Evolutionary conservation across 345 rosid genomes (phyloP).

Genomic region (Euclidium syriacum): DNA sequence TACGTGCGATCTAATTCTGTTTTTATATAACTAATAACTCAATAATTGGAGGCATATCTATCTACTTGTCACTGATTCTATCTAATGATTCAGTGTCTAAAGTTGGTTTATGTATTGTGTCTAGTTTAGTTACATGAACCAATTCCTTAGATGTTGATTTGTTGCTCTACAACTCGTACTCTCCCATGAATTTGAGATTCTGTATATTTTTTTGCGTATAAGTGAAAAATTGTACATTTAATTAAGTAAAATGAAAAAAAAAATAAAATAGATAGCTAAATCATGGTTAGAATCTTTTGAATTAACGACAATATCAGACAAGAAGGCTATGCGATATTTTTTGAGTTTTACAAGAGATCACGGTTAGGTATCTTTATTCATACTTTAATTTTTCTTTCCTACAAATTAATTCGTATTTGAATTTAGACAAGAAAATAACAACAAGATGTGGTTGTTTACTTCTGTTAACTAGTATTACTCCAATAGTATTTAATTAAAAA

Average conservation of each 20-base stretch:
- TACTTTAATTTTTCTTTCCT: not conserved
- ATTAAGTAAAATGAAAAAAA: not conserved
- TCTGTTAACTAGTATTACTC: not conserved
- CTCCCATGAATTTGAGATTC: not conserved
- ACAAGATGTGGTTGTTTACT: constrained; percentile 8
- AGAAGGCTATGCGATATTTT: constrained; percentile 2
- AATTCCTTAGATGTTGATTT: not conserved
- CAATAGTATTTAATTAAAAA: not conserved
- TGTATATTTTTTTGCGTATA: not conserved
- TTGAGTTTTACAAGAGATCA: constrained; percentile 15
- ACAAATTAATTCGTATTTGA: not conserved
- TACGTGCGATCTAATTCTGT: constrained; percentile 11
- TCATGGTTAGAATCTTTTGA: not conserved
- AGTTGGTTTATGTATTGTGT: not conserved
- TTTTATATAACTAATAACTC: not conserved
- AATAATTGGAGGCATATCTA: not conserved
- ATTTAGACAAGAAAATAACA: constrained; percentile 5
- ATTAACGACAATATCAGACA: not conserved
- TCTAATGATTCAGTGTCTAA: not conserved
- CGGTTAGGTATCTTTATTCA: not conserved
- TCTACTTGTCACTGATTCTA: not conserved
- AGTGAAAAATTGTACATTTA: not conserved
- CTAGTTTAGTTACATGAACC: not conserved
- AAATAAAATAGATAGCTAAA: not conserved
- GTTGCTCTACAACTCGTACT: not conserved